Percentiles rank a stretch among this genome's conserved stretches.
phyloP scores from a whole-genome alignment of 139 green algal genomes.

The Nannochloris sp. region DNA sequence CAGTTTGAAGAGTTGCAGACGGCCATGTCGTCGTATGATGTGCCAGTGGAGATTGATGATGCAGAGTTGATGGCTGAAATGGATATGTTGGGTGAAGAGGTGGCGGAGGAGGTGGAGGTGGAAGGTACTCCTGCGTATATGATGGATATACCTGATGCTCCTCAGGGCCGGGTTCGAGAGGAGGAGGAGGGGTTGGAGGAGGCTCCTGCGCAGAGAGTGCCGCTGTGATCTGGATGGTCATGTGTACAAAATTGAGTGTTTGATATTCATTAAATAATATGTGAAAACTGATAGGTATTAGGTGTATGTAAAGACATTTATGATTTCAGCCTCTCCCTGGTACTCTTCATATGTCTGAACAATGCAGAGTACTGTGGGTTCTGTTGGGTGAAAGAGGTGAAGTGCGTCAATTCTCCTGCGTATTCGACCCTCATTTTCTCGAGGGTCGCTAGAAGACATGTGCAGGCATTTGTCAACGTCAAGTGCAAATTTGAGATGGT shows the following conservation, averaged over 20 bases:
- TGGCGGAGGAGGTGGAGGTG: conserved; percentile 39
- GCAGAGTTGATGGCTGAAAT: conserved; percentile 93
- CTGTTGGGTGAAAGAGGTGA: conserved; percentile 2
- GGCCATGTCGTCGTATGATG: conserved; percentile 71
- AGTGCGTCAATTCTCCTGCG: background rate
- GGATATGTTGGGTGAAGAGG: conserved; percentile 70
- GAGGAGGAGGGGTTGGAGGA: conserved; percentile 11
- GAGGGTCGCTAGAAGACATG: too few species aligned
- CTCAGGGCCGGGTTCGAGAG: conserved; percentile 16
- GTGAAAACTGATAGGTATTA: background rate
- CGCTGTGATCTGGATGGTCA: background rate
- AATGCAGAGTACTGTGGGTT: conserved; percentile 4
- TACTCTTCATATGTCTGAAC: background rate
- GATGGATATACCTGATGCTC: conserved; percentile 48
- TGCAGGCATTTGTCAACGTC: conserved; percentile 12
- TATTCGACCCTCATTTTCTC: too few species aligned
- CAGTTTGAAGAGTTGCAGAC: conserved; percentile 87
- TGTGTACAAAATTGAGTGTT: background rate
- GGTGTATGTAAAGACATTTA: conserved; percentile 2
- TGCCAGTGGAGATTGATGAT: conserved; percentile 96
- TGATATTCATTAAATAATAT: background rate
- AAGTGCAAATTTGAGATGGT: conserved; percentile 20
- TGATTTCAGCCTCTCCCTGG: background rate
- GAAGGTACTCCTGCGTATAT: conserved; percentile 57
- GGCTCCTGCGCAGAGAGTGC: conserved; percentile 43